Conservation (phyloP, 805 yeast genomes). For the Ogataea siamensis region DNA sequence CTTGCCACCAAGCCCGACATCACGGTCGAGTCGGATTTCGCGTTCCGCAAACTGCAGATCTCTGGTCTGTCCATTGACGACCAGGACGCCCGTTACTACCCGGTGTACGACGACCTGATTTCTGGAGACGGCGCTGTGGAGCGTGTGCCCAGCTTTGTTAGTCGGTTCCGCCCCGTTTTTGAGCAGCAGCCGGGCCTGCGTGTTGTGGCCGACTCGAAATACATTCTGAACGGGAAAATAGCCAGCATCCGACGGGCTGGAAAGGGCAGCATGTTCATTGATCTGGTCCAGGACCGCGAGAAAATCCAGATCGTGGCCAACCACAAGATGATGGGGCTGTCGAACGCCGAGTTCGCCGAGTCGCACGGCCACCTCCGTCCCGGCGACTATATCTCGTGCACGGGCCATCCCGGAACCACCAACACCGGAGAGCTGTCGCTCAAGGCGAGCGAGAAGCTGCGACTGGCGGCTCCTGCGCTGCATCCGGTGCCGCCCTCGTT, state of each 20-base stretch:
- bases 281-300: constrained; percentile 56
- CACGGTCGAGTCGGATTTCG: constrained; percentile 34
- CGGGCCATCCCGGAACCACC: constrained; percentile 74
- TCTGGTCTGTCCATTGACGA: constrained; percentile 5
- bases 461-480: constrained; percentile 64
- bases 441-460: constrained; percentile 49
- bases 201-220: constrained; percentile 21
- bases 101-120: constrained; percentile 18
- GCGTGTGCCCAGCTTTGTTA: constrained; percentile 42
- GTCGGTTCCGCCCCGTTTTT: constrained; percentile 29
- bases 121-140: constrained; percentile 12
- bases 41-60: constrained; percentile 29
- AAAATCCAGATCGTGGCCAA: constrained; percentile 64
- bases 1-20: constrained; percentile 12
- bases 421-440: constrained; percentile 77
- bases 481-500: constrained; percentile 67
- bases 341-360: constrained; percentile 41
- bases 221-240: constrained; percentile 55
- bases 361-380: constrained; percentile 47
- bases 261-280: constrained; percentile 66
- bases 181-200: constrained; percentile 23
- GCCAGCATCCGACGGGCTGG: constrained; percentile 60
- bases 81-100: constrained; percentile 30
- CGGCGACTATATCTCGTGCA: constrained; percentile 69
- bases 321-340: constrained; percentile 43